Evolutionary conservation across 331 rosid species (phyloP).

Genomic region (Saraca asoca): DNA sequence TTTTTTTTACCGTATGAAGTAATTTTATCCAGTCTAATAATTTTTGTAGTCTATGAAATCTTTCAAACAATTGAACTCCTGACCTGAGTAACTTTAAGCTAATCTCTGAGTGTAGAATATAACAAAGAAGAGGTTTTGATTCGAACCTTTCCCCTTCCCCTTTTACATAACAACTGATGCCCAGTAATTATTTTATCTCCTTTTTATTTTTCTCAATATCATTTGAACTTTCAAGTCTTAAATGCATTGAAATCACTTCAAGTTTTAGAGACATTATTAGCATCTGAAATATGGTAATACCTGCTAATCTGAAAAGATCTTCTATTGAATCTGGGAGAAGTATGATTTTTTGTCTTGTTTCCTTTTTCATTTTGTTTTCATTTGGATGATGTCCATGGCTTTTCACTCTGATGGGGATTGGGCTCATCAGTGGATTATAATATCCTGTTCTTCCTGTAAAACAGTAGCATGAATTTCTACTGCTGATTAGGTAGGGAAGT

Average conservation of each 20-base stretch:
- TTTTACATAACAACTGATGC: background rate
- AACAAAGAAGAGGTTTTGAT: background rate
- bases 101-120: background rate
- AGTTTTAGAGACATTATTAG: conserved; percentile 22
- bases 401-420: conserved; percentile 53
- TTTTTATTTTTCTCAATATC: background rate
- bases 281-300: no score
- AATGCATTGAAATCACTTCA: background rate
- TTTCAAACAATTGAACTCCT: background rate
- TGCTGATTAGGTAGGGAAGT: conserved; percentile 19
- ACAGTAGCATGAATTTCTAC: conserved; percentile 24
- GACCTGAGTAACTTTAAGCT: conserved; percentile 4
- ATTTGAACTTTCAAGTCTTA: background rate
- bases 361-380: conserved; percentile 49
- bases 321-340: conserved; percentile 71
- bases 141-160: background rate
- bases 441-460: conserved; percentile 45
- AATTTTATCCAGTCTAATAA: background rate
- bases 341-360: conserved; percentile 54
- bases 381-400: conserved; percentile 70
- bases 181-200: background rate
- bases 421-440: conserved; percentile 36
- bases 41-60: background rate
- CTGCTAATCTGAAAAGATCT: conserved; percentile 67
- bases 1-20: background rate